Base-by-base conservation (phyloP, 257 asterid species). In the Agastache rugosa region DNA sequence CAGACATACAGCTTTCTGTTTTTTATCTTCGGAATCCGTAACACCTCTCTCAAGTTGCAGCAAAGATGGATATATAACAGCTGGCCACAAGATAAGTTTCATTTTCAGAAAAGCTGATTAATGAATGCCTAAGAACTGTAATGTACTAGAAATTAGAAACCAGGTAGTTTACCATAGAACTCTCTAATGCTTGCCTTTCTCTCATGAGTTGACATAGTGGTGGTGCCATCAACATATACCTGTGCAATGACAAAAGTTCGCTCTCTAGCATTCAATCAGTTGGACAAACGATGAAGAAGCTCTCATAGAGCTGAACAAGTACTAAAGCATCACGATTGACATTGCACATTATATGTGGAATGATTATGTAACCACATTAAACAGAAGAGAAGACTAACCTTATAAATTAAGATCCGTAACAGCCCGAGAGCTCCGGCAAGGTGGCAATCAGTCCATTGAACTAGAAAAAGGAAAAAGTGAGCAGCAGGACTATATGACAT, bases 351-450 rank as follows among this genome's bases (percentile, higher is more conserved):
- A 31, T 64, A 60, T 44, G 41, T 53, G 63, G 19, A 63, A 22
- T 11, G 27, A 59, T 50, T 8, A 2, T 59, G 23, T 10, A 31
- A 71, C 9, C 68, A 25, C 41, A 48, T 56, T 44, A 27, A 22
- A 39, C 31, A 17, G 58, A 60, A 63, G 25, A 51, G n/a, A 78
- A 23, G 67, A 59, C 59, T 35, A 12, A 92, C 98, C 97, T 92
- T 94, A 78, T 94, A 94, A 72, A 92, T 92, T 39, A 94, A 85
- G 81, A 94, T 85, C 64, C 98, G 84, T 86, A 94, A 72, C 69
- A 94, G 85, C 47, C 98, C 98, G 39, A 93, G 98, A 68, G 98
- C 94, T 58, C 98, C 98, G 1, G 98, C 98, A 15, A 93, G 96
- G 80, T 90, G 81, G 81, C 96, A 91, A 70, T 91, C 97, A 41